Conservation (phyloP, 2,329 filamentous ascomycete genomes). For the Lecanicillium sp. region DNA sequence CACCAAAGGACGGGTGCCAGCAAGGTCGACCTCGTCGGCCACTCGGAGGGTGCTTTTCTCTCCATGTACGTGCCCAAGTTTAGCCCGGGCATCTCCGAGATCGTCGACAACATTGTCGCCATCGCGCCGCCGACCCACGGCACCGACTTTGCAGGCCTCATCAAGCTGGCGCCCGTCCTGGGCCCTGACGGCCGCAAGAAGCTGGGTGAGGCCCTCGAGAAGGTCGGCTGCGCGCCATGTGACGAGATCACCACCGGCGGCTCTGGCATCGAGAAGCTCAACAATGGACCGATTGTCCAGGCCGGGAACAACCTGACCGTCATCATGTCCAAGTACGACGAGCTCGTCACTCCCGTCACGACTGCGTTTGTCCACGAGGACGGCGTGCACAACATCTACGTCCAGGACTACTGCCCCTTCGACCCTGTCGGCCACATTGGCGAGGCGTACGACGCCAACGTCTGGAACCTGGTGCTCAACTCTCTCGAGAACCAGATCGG, state of each 20-base stretch:
- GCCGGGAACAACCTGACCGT: slow-evolving; percentile 17
- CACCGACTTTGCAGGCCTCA: slow-evolving; percentile 17
- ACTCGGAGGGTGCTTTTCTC: slow-evolving; percentile 21
- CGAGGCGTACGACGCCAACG: slow-evolving; percentile 15
- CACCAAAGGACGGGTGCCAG: slow-evolving; percentile 15
- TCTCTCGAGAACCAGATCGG: slow-evolving; percentile 14
- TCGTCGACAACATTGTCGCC: slow-evolving; percentile 18
- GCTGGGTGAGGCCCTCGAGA: slow-evolving; percentile 7
- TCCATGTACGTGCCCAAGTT: slow-evolving; percentile 20
- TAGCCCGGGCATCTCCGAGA: slow-evolving; percentile 8
- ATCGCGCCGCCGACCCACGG: slow-evolving; percentile 19
- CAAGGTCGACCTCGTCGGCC: slow-evolving; percentile 20
- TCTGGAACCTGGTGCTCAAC: slow-evolving; percentile 17
- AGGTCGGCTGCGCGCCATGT: slow-evolving; percentile 17
- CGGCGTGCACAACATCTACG: slow-evolving; percentile 17
- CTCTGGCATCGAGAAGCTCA: slow-evolving; percentile 14
- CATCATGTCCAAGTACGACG: slow-evolving; percentile 15
- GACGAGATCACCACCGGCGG: slow-evolving; percentile 16
- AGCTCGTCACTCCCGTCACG: slow-evolving; percentile 15
- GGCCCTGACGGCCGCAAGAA: slow-evolving; percentile 2
- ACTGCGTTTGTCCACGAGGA: slow-evolving; percentile 13
- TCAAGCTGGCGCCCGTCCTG: slow-evolving; percentile 11
- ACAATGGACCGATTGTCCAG: slow-evolving; percentile 15
- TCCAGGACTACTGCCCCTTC: slow-evolving; percentile 17
- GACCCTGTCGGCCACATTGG: slow-evolving; percentile 18